Evolutionary conservation across 129 eudicot species (phyloP).

Genomic region (Kitagawia praeruptora): DNA sequence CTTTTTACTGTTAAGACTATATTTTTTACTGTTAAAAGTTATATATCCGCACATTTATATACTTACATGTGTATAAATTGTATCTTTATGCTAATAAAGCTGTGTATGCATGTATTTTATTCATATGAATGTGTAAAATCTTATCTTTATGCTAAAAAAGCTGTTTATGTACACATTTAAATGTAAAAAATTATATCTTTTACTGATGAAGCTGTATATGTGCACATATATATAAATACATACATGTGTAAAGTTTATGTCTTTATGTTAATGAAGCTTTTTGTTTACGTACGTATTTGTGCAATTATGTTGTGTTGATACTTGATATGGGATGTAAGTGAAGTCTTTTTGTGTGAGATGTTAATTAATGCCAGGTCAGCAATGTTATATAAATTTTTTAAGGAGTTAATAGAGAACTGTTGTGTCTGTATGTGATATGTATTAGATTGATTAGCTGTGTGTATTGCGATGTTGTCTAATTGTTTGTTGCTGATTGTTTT

Average conservation of each 20-base stretch:
- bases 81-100: neutral
- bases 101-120: too few species aligned
- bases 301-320: neutral
- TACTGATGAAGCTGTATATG: neutral
- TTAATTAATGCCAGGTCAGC: neutral
- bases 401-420: neutral
- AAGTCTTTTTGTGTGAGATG: neutral
- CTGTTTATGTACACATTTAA: neutral
- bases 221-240: too few species aligned
- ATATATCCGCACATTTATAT: too few species aligned
- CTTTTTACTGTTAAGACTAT: neutral
- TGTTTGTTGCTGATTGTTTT: neutral
- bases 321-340: too few species aligned
- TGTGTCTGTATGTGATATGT: neutral
- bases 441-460: neutral
- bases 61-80: slow-evolving; percentile 18
- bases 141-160: neutral
- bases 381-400: neutral
- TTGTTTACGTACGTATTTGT: too few species aligned
- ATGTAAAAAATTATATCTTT: too few species aligned
- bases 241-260: too few species aligned
- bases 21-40: too few species aligned
- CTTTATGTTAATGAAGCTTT: neutral
- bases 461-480: neutral
- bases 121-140: neutral